Conservation (phyloP, 2,329 filamentous ascomycete genomes). For the Hypoxylon sp. region DNA sequence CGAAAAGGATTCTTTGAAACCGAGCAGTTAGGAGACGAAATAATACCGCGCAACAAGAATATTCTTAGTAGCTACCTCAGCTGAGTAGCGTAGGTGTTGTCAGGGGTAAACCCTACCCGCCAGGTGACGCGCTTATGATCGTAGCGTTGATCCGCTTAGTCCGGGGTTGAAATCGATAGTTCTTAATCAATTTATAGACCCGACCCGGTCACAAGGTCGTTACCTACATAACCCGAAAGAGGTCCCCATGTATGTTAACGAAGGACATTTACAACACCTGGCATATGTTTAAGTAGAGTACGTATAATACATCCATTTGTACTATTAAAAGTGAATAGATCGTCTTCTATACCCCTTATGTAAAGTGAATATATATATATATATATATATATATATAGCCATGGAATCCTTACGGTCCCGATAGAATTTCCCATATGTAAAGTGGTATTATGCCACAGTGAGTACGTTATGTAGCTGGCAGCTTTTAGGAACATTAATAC, state of each 20-base stretch:
- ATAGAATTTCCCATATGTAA: conserved; percentile 1
- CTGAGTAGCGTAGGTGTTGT: conserved; percentile 5
- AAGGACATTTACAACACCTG: neutral
- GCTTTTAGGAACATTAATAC: conserved; percentile 9
- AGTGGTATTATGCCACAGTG: neutral
- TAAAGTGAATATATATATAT: neutral
- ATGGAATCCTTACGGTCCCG: neutral
- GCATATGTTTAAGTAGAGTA: neutral
- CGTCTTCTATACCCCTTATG: conserved; percentile 8
- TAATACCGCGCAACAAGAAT: conserved; percentile 35
- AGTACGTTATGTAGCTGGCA: neutral
- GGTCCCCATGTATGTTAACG: conserved; percentile 2
- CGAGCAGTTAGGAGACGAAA: conserved; percentile 27
- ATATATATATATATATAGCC: too few relatives aligned
- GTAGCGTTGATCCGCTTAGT: conserved; percentile 43
- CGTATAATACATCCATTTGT: neutral
- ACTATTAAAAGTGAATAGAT: neutral
- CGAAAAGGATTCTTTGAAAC: conserved; percentile 38
- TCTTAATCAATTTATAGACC: conserved; percentile 40
- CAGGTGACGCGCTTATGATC: conserved; percentile 46
- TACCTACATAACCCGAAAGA: conserved; percentile 24
- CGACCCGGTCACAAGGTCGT: conserved; percentile 41
- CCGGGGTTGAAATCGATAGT: conserved; percentile 43
- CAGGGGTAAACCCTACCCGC: conserved; percentile 42
- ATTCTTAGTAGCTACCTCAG: conserved; percentile 35